Base-by-base conservation (phyloP, 805 yeast species). In the Teunomyces atbi region DNA sequence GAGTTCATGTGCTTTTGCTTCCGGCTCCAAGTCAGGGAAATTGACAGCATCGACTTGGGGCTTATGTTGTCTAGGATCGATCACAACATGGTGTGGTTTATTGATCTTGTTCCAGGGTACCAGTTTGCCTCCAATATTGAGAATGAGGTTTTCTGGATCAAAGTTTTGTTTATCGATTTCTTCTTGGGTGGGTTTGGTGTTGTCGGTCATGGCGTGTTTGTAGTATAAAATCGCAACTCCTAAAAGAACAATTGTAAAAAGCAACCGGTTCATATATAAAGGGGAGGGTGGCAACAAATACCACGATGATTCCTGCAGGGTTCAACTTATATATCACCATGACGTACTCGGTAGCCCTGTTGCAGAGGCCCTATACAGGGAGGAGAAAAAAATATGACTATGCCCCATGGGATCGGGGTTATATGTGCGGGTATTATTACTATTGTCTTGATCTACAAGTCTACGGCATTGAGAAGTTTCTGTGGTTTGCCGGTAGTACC, bases 21-120 rank as follows among this genome's bases (percentile, higher is more conserved):
- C 65, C 1, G 65, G 66, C 44, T 64, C 68, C 38, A 67, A 50
- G 36, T 60, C 66, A 10, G 73, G 73, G 45, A 67, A 65, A 6
- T 53, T 41, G 12, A 49, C 50, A 1, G 64, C 51, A 43, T 61
- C 55, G 13, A 57, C 53, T 16, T 46, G 39, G 3, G 68, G 65
- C 45, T 59, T 59, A 42, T 56, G 61, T 11, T 54, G 44, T 16
- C 43, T 33, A 7, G 69, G 69, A 16, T 61, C 59, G 23, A 52
- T 43, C 13, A 48, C 47, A 13, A 60, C 71, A 27, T 60, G 42
- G 50, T 72, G 77, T 4, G 77, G 77, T 49, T 67, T 69, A 56
- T 62, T 69, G 50, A 73, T 66, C 37, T 44, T 43, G 41, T 53
- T 55, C 47, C 68, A 64, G 5, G 76, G 77, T 8, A 72, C 73